Evolutionary conservation across 306 rosid genomes (phyloP), one percentile per base, ranked within the genome.

Genomic region (Vicia faba): DNA sequence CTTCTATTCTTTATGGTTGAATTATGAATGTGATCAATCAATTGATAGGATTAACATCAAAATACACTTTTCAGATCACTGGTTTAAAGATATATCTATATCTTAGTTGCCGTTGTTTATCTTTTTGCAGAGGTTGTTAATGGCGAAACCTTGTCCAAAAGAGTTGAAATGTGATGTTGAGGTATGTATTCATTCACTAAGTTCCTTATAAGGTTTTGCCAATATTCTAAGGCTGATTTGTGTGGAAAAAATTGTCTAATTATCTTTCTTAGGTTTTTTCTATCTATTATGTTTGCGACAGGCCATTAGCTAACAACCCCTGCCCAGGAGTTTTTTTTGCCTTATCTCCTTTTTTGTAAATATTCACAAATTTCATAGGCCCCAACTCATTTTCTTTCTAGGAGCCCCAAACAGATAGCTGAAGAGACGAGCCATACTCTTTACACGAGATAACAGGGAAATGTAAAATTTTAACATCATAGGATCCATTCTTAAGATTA

Each of bases 91-190:
- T 20, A 4, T 31, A 8, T 43, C 8, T 72, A 4, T 20, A n/a
- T n/a, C 58, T 38, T 48, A 66, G 15, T 41, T 60, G 35, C 45
- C 16, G 33, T 36, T 20, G 44, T 61, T 28, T 39, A 9, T 73
- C 23, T 59, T 56, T 62, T 64, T 84, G 87, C 97, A 95, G 99
- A 95, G 99, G 81, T 84, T 95, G 48, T 72, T 85, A 39, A 86
- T 87, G 95, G 92, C 89, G 68, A 95, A 90, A 79, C 96, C 97
- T 67, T 95, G 99, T 78, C 89, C 92, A 13, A 95, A 95, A 70
- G 97, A 95, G 74, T 85, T 95, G 89, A 90, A 85, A 80, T 95
- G 99, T 64, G 95, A 95, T 57, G 99, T 90, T 69, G 97, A 90
- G 97, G 99, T 95, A 82, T 54, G 76, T 55, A 12, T 72, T 45